These are phyloP conservation scores for Termitomyces sp. DNA, from an alignment of 768 basidiomycete genomes.

Conservation along the genomic window DNA sequence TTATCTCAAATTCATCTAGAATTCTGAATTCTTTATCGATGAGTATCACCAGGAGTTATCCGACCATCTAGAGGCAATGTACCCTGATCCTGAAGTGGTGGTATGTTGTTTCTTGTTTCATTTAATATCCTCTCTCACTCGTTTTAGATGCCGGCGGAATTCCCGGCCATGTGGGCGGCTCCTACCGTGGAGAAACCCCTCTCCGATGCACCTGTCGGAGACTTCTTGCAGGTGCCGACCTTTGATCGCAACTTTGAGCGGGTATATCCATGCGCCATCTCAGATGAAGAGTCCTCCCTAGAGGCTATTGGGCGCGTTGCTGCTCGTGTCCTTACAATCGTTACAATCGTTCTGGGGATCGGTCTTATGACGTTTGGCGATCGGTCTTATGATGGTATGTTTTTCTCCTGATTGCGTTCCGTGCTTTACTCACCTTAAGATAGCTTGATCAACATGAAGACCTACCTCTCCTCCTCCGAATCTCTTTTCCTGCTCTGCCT, in stretches of 20 bases:
- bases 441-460: no score
- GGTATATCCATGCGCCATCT: background rate
- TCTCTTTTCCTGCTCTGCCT: no score
- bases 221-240: background rate
- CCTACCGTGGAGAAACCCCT: background rate
- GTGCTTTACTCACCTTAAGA: no score
- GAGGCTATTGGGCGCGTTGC: no score
- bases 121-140: background rate
- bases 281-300: background rate
- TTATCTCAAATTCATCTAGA: background rate
- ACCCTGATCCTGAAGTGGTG: background rate
- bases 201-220: background rate
- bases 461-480: no score
- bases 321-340: no score
- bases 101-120: background rate
- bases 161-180: no score
- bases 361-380: no score
- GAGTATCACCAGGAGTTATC: background rate
- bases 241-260: background rate
- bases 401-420: no score
- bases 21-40: background rate
- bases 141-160: background rate
- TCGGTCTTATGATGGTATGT: no score
- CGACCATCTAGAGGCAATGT: background rate
- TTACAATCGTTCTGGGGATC: no score